These are phyloP conservation scores for Pyrenochaeta sp. DNA, from an alignment of 2,329 filamentous ascomycete genomes.

Conservation along the genomic window DNA sequence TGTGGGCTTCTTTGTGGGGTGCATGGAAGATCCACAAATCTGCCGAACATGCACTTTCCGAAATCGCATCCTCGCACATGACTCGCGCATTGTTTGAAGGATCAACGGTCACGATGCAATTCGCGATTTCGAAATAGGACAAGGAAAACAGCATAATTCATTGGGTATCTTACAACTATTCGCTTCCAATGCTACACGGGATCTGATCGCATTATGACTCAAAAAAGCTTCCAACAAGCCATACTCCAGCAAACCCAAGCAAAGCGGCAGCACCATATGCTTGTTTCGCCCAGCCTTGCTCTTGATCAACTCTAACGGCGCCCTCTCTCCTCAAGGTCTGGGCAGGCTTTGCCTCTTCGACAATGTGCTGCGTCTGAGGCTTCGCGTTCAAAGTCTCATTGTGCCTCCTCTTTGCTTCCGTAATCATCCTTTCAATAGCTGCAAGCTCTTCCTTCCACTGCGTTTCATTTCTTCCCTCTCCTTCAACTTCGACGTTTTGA, in stretches of 20 bases:
- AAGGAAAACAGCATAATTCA: too few species aligned
- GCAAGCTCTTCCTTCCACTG: conserved; percentile 73
- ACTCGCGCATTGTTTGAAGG: too few species aligned
- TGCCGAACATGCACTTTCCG: too few species aligned
- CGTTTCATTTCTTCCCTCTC: conserved; percentile 53
- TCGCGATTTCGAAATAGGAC: too few species aligned
- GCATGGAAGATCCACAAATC: conserved; percentile 9
- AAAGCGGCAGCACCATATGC: conserved; percentile 49
- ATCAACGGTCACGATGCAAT: too few species aligned
- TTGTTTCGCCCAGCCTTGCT: conserved; percentile 51
- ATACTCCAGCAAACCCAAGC: conserved; percentile 48
- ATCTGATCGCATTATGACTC: conserved; percentile 28
- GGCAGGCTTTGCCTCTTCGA: conserved; percentile 27
- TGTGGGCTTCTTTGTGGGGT: conserved; percentile 19
- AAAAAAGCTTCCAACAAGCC: conserved; percentile 50
- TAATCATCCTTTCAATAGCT: conserved; percentile 69
- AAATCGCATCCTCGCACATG: too few species aligned
- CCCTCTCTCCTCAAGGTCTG: conserved; percentile 36
- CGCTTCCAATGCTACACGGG: too few species aligned
- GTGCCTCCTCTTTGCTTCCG: conserved; percentile 58
- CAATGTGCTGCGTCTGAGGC: conserved; percentile 29
- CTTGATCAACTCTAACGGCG: conserved; percentile 44
- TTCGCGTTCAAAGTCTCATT: conserved; percentile 38
- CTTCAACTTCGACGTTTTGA: conserved; percentile 90
- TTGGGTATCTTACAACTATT: conserved; percentile 1